phyloP scores from a whole-genome alignment of 2,329 filamentous ascomycete genomes.

The Fusarium sp. region DNA sequence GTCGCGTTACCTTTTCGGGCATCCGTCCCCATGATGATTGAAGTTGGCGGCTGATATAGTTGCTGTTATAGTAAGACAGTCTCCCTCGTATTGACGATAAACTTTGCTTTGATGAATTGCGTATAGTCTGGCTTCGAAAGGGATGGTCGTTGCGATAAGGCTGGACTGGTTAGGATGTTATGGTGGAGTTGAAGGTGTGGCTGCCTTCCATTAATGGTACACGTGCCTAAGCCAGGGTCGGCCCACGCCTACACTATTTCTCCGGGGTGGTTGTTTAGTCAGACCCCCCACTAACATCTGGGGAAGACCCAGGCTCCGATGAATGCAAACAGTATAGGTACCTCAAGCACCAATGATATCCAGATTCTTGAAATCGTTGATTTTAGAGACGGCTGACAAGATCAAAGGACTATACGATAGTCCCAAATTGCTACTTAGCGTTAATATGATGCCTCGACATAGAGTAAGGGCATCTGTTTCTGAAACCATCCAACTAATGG shows the following conservation, averaged over 20 bases:
- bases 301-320: neutral
- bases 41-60: neutral
- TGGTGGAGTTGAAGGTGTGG: constrained; percentile 32
- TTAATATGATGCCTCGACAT: neutral
- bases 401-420: neutral
- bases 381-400: neutral
- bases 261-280: constrained; percentile 16
- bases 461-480: neutral
- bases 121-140: neutral
- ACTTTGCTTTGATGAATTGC: constrained; percentile 9
- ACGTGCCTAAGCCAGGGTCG: constrained; percentile 33
- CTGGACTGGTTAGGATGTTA: constrained; percentile 9
- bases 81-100: neutral
- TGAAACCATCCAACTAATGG: neutral
- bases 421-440: neutral
- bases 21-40: constrained; percentile 35
- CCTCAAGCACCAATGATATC: neutral
- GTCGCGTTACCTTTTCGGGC: constrained; percentile 46
- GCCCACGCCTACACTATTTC: constrained; percentile 31
- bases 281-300: constrained; percentile 9
- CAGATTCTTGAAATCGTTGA: neutral
- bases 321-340: neutral
- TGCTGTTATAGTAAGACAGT: neutral
- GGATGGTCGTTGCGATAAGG: constrained; percentile 26
- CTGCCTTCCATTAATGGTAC: constrained; percentile 21